Percentiles rank a stretch among this genome's conserved stretches.
Evolutionary conservation across 768 basidiomycete genomes (phyloP).

Genomic region (Strobilomyces echinocephalus): DNA sequence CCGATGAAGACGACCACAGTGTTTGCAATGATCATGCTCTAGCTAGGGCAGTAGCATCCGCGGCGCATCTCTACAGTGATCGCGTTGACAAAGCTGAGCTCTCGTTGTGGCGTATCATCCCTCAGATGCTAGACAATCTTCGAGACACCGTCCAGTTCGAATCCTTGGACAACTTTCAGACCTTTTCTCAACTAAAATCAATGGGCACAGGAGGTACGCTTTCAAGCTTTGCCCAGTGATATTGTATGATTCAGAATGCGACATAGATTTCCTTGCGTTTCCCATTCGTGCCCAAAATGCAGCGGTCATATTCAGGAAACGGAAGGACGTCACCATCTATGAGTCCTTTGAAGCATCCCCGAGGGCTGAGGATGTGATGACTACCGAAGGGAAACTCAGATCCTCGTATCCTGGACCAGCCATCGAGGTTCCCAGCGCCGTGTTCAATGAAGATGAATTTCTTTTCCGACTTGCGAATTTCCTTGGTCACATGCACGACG

Average conservation of each 20-base stretch:
- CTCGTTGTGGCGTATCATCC: neutral
- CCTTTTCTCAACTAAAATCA: neutral
- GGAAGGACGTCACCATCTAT: slow-evolving; percentile 28
- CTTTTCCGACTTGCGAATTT: slow-evolving; percentile 35
- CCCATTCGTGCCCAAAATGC: slow-evolving; percentile 30
- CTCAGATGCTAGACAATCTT: neutral
- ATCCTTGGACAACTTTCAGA: neutral
- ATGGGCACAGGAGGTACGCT: neutral
- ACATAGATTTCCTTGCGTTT: slow-evolving; percentile 36
- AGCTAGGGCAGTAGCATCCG: neutral
- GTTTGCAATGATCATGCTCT: neutral
- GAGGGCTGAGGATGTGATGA: slow-evolving; percentile 18
- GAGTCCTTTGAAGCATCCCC: slow-evolving; percentile 46
- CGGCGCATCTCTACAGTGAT: neutral
- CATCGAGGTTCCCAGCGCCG: slow-evolving; percentile 30
- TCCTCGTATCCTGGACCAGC: slow-evolving; percentile 44
- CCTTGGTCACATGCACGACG: slow-evolving; percentile 31
- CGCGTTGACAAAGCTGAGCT: neutral
- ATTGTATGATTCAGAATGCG: neutral
- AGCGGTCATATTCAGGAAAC: slow-evolving; percentile 36
- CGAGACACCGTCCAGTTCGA: neutral
- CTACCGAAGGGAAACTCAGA: slow-evolving; percentile 37
- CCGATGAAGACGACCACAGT: slow-evolving; percentile 5
- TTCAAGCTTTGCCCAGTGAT: neutral
- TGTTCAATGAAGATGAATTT: slow-evolving; percentile 30